These are phyloP conservation scores for Trichoderma atrobrunneum DNA, from an alignment of 2,329 filamentous ascomycete species.

Conservation along the genomic window DNA sequence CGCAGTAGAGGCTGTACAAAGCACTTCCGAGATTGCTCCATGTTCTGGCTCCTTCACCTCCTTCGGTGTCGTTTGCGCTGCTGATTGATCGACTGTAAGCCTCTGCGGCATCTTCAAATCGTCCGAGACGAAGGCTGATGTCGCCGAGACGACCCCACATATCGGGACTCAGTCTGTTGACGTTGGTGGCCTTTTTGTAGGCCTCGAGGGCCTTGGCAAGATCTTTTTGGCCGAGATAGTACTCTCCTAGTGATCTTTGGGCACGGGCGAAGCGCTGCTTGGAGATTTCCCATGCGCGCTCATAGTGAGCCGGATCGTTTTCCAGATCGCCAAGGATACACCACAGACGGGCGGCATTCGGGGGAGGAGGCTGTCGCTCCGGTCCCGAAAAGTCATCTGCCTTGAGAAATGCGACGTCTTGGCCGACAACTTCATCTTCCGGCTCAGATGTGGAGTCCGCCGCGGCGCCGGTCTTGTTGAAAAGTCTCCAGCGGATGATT, in stretches of 20 bases:
- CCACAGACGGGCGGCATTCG: conserved; percentile 82
- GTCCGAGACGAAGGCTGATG: conserved; percentile 72
- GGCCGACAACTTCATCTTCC: conserved; percentile 49
- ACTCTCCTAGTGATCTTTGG: conserved; percentile 80
- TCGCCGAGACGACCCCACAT: conserved; percentile 92
- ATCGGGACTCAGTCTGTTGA: conserved; percentile 77
- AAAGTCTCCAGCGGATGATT: conserved; percentile 76
- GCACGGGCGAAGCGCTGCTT: conserved; percentile 78
- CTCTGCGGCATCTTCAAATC: conserved; percentile 76
- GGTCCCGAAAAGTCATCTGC: conserved; percentile 56
- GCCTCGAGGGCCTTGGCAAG: conserved; percentile 69
- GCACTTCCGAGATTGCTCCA: conserved; percentile 94
- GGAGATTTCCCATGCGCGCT: conserved; percentile 85
- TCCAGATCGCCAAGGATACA: conserved; percentile 94
- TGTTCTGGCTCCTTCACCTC: conserved; percentile 84
- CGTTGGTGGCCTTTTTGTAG: conserved; percentile 72
- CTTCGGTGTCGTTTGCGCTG: conserved; percentile 55
- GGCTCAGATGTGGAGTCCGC: conserved; percentile 34
- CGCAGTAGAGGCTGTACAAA: conserved; percentile 66
- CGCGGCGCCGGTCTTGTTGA: conserved; percentile 54
- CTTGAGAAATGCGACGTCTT: conserved; percentile 56
- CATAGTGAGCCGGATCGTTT: conserved; percentile 69
- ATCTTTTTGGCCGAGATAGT: conserved; percentile 66
- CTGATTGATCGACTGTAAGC: conserved; percentile 82
- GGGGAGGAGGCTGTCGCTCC: conserved; percentile 65